Base-by-base conservation (phyloP, 208 protist species). In the Trypanosoma brucei region DNA sequence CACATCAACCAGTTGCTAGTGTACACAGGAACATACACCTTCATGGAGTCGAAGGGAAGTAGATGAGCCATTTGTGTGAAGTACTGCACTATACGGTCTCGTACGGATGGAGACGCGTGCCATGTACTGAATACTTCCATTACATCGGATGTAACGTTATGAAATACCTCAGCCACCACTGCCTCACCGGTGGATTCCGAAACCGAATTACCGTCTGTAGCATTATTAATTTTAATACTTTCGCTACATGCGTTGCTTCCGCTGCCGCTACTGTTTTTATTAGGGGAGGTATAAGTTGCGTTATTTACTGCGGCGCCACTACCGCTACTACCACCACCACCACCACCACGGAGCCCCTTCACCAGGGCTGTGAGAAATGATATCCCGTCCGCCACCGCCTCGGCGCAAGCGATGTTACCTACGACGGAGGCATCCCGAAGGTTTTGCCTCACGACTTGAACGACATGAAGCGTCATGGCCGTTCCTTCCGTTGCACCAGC, bases 51-150 rank as follows among this genome's bases (percentile, higher is more conserved):
- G 59, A 79, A 84, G 13, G 85, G 75, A n/a, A 92, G 48, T 31
- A 62, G 74, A 56, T 92, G 82, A 39, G 85, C 65, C 59, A 86
- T 79, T 40, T 92, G 79, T 33, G 84, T 80, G 35, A 84, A 83
- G 59, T 76, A 84, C 55, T 88, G 79, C 2, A 75, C 79, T 1
- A 66, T 67, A 1, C 68, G 59, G 42, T 91, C 84, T 11, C 84
- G 77, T 44, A 91, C 80, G 42, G 66, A 63, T 2, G 71, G 31
- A 22, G 72, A 75, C 46, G 59, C 46, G 34, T 57, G 70, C 79
- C 75, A 79, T 5, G 6, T 35, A 38, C 7, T 58, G 30, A 77
- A 45, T 13, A 76, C 76, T 37, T 66, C 55, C 70, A 80, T 75
- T 11, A 90, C 69, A 5, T 73, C 68, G 49, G 65, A 55, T 22